Conservation (phyloP, 2,329 filamentous ascomycete genomes). For the Ophiocordyceps camponoti-saundersi region DNA sequence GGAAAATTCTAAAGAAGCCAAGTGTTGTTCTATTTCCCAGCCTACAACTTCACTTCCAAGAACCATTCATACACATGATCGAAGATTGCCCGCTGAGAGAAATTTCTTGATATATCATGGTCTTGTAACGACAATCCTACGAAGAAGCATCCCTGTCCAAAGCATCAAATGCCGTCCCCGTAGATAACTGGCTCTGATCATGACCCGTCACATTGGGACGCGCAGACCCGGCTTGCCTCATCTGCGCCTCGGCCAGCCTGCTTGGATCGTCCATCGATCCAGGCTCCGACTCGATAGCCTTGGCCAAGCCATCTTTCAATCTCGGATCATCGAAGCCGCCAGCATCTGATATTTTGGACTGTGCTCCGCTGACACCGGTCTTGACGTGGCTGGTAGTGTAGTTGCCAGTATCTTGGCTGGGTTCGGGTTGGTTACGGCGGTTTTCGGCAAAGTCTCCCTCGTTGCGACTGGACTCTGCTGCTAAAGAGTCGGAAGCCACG, state of each 20-base stretch:
- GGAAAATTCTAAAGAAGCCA: too few species aligned
- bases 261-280: constrained; percentile 31
- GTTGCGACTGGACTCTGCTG: constrained; percentile 48
- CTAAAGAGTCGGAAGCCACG: constrained; percentile 54
- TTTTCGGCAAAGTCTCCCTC: constrained; percentile 47
- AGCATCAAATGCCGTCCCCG: constrained; percentile 13
- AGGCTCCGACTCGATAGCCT: constrained; percentile 23
- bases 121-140: constrained; percentile 2
- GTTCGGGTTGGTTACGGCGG: constrained; percentile 22
- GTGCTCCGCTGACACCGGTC: constrained; percentile 8
- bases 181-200: constrained; percentile 9
- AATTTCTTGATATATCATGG: constrained; percentile 10
- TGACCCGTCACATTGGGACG: constrained; percentile 9
- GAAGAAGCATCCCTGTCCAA: constrained; percentile 12
- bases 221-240: constrained; percentile 12
- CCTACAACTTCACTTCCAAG: too few species aligned
- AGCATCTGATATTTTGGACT: constrained; percentile 26
- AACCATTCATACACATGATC: not conserved
- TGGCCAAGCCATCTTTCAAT: constrained; percentile 18
- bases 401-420: not conserved
- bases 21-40: too few species aligned
- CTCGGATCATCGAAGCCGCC: constrained; percentile 15
- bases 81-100: constrained; percentile 4
- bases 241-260: constrained; percentile 24
- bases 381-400: constrained; percentile 1